Conservation (phyloP, 129 eudicot species). For the Artemisia tridentata region DNA sequence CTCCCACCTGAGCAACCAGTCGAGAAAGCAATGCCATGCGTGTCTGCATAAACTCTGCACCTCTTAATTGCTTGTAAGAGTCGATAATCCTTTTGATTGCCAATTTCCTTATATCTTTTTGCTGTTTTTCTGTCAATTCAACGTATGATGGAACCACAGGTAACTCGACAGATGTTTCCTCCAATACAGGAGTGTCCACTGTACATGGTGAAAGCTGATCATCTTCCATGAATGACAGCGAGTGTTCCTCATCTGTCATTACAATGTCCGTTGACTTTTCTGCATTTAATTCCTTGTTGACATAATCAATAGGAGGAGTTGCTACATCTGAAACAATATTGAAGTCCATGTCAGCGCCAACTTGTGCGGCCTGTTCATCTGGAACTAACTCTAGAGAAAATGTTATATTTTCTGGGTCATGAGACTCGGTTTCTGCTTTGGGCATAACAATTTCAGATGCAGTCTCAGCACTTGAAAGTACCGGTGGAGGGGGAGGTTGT, state of each 20-base stretch:
- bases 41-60: constrained; percentile 50
- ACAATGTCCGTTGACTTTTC: constrained; percentile 31
- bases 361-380: constrained; percentile 40
- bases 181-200: constrained; percentile 40
- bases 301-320: constrained; percentile 34
- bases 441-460: constrained; percentile 33
- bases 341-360: constrained; percentile 31
- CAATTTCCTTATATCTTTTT: constrained; percentile 40
- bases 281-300: constrained; percentile 37
- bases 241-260: constrained; percentile 41
- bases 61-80: constrained; percentile 53
- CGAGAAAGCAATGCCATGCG: constrained; percentile 82
- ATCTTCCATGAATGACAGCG: constrained; percentile 40
- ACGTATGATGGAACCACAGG: constrained; percentile 67
- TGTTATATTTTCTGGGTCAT: constrained; percentile 21
- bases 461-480: constrained; percentile 35
- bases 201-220: constrained; percentile 66
- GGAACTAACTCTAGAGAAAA: constrained; percentile 38
- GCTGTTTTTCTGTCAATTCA: constrained; percentile 61
- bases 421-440: constrained; percentile 37
- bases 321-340: constrained; percentile 35
- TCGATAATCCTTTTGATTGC: constrained; percentile 68
- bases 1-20: constrained; percentile 92
- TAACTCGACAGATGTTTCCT: constrained; percentile 54
- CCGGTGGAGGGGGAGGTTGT: constrained; percentile 29